Conservation (phyloP, 2,329 filamentous ascomycete genomes). For the Pseudofabraea citricarpa region DNA sequence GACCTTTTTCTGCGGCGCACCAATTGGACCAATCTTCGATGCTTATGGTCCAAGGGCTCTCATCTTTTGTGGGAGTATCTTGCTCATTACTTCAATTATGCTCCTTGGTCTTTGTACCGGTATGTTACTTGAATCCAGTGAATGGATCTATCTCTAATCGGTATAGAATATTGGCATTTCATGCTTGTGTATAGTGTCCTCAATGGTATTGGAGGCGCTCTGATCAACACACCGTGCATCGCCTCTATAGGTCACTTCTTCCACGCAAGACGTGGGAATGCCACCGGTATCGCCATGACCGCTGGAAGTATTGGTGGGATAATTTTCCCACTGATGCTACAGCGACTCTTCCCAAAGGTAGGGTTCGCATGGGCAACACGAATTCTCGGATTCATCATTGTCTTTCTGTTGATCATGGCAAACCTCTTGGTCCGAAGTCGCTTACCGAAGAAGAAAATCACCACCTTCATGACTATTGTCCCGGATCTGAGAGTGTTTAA, state of each 20-base stretch:
- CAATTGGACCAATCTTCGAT: conserved; percentile 68
- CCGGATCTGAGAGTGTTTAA: conserved; percentile 65
- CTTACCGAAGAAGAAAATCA: conserved; percentile 53
- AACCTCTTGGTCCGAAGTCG: conserved; percentile 43
- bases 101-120: conserved; percentile 53
- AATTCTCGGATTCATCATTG: conserved; percentile 25
- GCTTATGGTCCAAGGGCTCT: conserved; percentile 51
- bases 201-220: conserved; percentile 55
- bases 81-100: conserved; percentile 32
- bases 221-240: conserved; percentile 63
- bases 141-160: too few relatives aligned
- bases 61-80: conserved; percentile 24
- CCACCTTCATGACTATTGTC: conserved; percentile 28
- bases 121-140: conserved; percentile 20
- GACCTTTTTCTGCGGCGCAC: conserved; percentile 64
- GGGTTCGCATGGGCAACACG: conserved; percentile 30
- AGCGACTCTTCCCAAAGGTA: conserved; percentile 25
- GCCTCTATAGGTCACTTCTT: conserved; percentile 64
- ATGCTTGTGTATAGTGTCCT: conserved; percentile 60
- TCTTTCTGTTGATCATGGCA: conserved; percentile 22
- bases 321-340: conserved; percentile 44
- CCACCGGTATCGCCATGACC: conserved; percentile 63
- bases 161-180: conserved; percentile 60
- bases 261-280: conserved; percentile 51
- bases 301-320: conserved; percentile 55